phyloP scores from a whole-genome alignment of 805 yeast genomes.

The Wickerhamomyces rabaulensis region DNA sequence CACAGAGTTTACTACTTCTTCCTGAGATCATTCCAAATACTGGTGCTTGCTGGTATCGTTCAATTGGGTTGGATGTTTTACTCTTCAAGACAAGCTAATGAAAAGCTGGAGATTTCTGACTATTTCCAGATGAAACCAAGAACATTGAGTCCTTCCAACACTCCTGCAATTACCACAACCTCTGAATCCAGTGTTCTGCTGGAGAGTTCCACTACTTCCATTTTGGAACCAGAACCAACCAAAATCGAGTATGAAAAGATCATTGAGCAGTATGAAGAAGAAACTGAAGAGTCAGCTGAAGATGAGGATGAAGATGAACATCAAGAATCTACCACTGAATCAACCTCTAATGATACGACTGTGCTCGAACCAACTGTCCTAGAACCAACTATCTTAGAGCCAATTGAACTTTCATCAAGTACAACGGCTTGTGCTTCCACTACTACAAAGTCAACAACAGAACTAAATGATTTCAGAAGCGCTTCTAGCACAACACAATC shows the following conservation, averaged over 20 bases:
- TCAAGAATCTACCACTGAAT: background rate
- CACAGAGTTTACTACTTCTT: conserved; percentile 21
- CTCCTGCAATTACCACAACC: background rate
- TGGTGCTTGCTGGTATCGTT: conserved; percentile 5
- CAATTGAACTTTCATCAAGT: background rate
- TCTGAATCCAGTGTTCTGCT: background rate
- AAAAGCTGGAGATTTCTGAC: conserved; percentile 15
- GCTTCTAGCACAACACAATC: background rate
- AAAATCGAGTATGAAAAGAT: background rate
- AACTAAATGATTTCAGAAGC: background rate
- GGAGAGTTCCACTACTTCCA: background rate
- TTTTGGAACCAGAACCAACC: background rate
- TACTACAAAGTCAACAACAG: background rate
- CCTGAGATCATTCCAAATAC: conserved; percentile 14
- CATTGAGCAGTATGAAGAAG: background rate
- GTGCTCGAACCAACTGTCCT: background rate
- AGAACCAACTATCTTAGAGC: too few species aligned
- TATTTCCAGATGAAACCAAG: conserved; percentile 20
- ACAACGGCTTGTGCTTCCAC: background rate
- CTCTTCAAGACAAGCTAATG: conserved; percentile 4
- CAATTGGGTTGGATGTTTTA: conserved; percentile 13
- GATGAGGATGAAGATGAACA: background rate
- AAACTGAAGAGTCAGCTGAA: background rate
- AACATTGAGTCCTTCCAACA: conserved; percentile 5
- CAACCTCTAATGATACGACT: background rate